phyloP scores from a whole-genome alignment of 331 rosid species.

The Rhamnella rubrinervis region DNA sequence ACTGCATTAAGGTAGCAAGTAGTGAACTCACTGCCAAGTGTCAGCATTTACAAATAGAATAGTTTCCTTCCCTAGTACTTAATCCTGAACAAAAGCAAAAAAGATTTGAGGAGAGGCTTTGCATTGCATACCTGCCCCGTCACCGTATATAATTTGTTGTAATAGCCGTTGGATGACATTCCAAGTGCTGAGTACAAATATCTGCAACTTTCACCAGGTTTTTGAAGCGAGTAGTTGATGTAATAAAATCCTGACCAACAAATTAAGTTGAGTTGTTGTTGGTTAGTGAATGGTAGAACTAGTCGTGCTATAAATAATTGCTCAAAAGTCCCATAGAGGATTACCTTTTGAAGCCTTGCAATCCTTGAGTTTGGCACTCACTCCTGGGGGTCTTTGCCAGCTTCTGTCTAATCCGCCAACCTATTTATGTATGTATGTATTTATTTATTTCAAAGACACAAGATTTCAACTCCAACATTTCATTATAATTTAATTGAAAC shows the following conservation, averaged over 20 bases:
- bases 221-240: constrained; percentile 75
- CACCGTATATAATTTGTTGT: constrained; percentile 79
- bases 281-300: too few species aligned
- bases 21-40: background rate
- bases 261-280: background rate
- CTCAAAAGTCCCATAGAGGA: background rate
- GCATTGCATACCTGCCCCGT: constrained; percentile 73
- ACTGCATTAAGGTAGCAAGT: constrained; percentile 39
- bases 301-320: too few species aligned
- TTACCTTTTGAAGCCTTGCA: constrained; percentile 70
- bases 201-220: constrained; percentile 72
- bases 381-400: constrained; percentile 92
- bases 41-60: background rate
- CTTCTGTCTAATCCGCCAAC: constrained; percentile 92
- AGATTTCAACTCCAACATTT: too few species aligned
- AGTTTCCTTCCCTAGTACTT: too few species aligned
- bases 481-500: too few species aligned
- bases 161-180: constrained; percentile 89
- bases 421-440: constrained; percentile 28
- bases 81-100: background rate
- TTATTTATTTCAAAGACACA: too few species aligned
- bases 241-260: constrained; percentile 63
- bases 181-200: constrained; percentile 78
- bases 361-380: constrained; percentile 73
- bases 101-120: background rate